Evolutionary conservation across 768 basidiomycete species (phyloP), one percentile per base, ranked within the genome.

Genomic region (Trametes meyenii): DNA sequence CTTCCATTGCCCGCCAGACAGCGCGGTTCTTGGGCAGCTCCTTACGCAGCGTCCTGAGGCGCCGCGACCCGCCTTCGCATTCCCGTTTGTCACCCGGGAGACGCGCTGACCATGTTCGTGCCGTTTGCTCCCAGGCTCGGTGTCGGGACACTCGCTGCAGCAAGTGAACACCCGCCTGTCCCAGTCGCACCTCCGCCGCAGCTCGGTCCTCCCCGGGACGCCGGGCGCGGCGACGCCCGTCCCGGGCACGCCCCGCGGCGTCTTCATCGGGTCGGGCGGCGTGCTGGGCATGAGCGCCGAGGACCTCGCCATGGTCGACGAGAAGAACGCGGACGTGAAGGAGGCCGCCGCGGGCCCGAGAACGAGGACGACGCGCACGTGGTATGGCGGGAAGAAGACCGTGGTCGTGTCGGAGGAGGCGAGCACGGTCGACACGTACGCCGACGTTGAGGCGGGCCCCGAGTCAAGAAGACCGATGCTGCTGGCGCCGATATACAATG

Each of bases 301-400:
- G 29, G 71, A 70, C 60, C 55, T 69, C 57, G 67, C 61, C 44
- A 63, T 67, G 44, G 57, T 23, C 10, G 51, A 54, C 17, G 66
- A 63, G 50, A 66, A 61, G 55, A 63, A 53, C 23, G 63, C 50
- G 26, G 68, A 60, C 42, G 55, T 60, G 36, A 65, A 45, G 49
- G 62, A 57, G 66, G 58, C 23, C 16, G 48, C 29, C 2, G 57
- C 48, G 39, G 29, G 26, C 19, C 48, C 42, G 5, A 58, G 57
- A 63, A 69, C 67, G 38, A 66, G 64, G 63, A 67, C 67, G 26
- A 66, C 62, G 61, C 68, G 66, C 61, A 87, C 79, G 26, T 89
- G 87, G 87, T 88, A 82, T 65, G 86, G 87, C 12, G 77, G 77
- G 62, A 84, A 81, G 72, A 74, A 82, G 50, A 74, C 72, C 36